Evolutionary conservation across 371 early-diverging fungal species (phyloP), one percentile per base, ranked within the genome.

Genomic region (Mucor velutinosus): DNA sequence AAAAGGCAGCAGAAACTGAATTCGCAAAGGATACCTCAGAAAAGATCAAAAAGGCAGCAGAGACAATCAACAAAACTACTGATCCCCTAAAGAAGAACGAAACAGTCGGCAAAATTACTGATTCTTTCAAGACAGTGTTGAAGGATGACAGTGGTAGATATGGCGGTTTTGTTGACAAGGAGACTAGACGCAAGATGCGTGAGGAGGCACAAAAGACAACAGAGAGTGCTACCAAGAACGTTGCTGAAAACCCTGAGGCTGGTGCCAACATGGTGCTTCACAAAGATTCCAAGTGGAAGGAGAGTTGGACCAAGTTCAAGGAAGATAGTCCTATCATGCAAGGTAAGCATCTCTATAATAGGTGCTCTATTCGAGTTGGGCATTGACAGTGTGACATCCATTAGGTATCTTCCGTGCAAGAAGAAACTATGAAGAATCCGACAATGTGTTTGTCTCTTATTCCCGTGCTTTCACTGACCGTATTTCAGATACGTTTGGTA

Each of bases 301-400:
- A 93, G 78, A 87, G 92, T 73, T 97, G 98, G 98, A 85, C 84
- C 49, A 92, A 91, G 62, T 96, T 97, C 79, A 94, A 95, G 83
- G 95, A 95, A 57, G 91, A 89, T 62, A 94, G 86, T 82, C 89
- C 95, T 35, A 76, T 99, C 30, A 90, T 94, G 77, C 94, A 94
- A 79, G 88, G 91, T 86, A 82, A 64, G 7, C 7, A 37, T 32
- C 23, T 19, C 53, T 55, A 15, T 8, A 49, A 49, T 10, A 7
- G 32, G 62, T 33, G 32, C 23, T 11, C 12, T 21, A 21, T 37
- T 37, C 55, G 39, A 35, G 33, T 25, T 63, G 37, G 2, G 11
- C 4, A 4, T 12, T 55, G 15, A 58, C 30, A 45, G n/a, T 4
- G 8, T 58, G 32, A 0, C 7, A 4, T 11, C 49, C 17, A 30